A percentile compares a stretch with the other conserved stretches of the same genome.
Evolutionary conservation across 2,329 filamentous ascomycete species (phyloP).

Genomic region (Penicillium sp.): DNA sequence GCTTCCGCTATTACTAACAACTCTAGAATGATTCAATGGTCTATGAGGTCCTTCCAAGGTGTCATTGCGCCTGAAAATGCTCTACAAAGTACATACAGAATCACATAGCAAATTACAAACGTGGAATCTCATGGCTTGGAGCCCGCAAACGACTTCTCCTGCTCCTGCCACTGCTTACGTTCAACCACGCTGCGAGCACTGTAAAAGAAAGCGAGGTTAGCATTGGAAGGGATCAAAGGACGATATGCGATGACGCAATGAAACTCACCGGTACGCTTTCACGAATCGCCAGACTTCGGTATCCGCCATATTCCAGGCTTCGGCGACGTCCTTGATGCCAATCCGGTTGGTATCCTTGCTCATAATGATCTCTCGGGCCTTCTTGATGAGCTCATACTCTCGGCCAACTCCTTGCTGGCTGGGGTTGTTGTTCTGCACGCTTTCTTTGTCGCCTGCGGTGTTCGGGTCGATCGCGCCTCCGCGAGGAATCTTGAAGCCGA

Average conservation of each 20-base stretch:
- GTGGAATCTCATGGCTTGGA: conserved; percentile 28
- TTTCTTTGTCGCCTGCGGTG: conserved; percentile 35
- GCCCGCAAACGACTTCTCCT: conserved; percentile 56
- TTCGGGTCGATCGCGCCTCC: conserved; percentile 40
- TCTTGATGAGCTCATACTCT: conserved; percentile 51
- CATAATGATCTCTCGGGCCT: conserved; percentile 48
- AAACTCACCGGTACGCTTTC: conserved; percentile 51
- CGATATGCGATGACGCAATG: not conserved
- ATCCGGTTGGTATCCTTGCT: conserved; percentile 37
- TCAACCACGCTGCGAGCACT: conserved; percentile 57
- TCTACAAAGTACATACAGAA: conserved; percentile 14
- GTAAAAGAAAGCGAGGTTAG: not conserved
- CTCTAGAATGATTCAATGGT: not conserved
- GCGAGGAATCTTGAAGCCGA: conserved; percentile 77
- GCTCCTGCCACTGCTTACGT: conserved; percentile 58
- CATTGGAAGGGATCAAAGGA: not conserved
- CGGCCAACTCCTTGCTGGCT: conserved; percentile 37
- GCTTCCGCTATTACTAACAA: conserved; percentile 3
- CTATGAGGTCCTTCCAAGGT: not conserved
- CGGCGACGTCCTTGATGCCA: conserved; percentile 45
- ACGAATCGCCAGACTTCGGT: conserved; percentile 65
- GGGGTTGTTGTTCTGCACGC: conserved; percentile 37
- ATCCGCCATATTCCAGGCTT: conserved; percentile 60
- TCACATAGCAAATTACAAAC: conserved; percentile 6
- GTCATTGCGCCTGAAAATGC: conserved; percentile 17